phyloP scores from a whole-genome alignment of 1,284 basidiomycete genomes.

The Puccinia novopanici region DNA sequence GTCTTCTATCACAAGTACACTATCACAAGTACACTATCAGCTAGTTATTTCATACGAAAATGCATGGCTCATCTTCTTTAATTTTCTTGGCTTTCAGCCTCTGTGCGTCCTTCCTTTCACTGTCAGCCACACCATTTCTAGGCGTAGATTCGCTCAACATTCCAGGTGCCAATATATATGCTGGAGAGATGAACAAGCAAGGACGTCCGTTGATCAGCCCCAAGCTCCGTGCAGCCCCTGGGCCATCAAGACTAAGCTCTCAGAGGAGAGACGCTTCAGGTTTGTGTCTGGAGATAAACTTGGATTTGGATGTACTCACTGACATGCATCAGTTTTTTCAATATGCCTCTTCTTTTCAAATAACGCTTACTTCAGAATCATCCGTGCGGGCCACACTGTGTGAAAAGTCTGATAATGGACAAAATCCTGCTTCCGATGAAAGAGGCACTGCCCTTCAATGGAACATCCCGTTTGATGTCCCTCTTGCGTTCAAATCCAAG shows the following conservation, averaged over 20 bases:
- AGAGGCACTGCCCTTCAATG: not conserved
- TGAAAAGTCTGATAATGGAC: not conserved
- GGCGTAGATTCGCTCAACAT: not conserved
- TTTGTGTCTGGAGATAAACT: not conserved
- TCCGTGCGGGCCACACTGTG: too few relatives aligned
- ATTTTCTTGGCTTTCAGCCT: not conserved
- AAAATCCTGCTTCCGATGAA: not conserved
- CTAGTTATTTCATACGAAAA: not conserved
- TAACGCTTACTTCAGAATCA: not conserved
- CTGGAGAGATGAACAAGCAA: not conserved
- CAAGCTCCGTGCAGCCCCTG: not conserved
- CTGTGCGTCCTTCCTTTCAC: not conserved
- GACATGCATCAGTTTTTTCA: not conserved
- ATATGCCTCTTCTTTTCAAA: not conserved
- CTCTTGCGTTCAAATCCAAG: not conserved
- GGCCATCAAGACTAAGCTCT: not conserved
- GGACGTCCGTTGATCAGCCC: not conserved
- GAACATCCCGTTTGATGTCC: not conserved
- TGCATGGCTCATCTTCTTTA: not conserved
- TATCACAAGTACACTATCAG: too few relatives aligned
- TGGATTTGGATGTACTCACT: not conserved
- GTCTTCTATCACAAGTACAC: not conserved
- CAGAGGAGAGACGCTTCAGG: not conserved
- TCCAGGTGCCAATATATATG: not conserved
- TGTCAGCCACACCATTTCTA: not conserved